Conservation (phyloP, 441 rosid species). For the Erodium moschatum region DNA sequence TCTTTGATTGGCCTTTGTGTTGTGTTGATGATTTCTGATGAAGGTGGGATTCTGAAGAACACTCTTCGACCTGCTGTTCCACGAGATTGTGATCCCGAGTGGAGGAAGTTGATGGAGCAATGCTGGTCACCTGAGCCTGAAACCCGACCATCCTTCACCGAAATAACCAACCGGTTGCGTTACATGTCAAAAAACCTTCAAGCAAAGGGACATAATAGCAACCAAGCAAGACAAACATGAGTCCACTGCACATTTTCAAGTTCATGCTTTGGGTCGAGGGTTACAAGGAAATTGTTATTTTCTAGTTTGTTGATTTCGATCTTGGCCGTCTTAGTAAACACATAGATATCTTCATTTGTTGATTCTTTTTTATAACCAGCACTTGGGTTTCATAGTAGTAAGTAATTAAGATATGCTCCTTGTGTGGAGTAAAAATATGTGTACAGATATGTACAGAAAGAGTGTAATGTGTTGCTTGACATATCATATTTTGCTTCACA, state of each 20-base stretch:
- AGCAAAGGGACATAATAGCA: too few relatives aligned
- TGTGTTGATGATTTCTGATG: not conserved
- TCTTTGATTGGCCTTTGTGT: slow-evolving; percentile 1
- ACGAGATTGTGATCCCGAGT: slow-evolving; percentile 43
- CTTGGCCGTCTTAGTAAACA: too few relatives aligned
- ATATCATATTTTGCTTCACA: not conserved
- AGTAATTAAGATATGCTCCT: not conserved
- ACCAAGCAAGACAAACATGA: too few relatives aligned
- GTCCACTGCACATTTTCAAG: slow-evolving; percentile 2
- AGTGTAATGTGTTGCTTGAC: not conserved
- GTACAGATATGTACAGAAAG: not conserved
- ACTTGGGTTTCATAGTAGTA: not conserved
- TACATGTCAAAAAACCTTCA: slow-evolving; percentile 34
- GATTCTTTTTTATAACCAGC: slow-evolving; percentile 21
- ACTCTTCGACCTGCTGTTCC: slow-evolving; percentile 63
- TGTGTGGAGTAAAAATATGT: not conserved
- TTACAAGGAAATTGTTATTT: not conserved
- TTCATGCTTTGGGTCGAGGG: not conserved
- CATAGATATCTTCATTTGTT: slow-evolving; percentile 20
- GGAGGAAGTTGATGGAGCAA: slow-evolving; percentile 66
- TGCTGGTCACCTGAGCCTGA: slow-evolving; percentile 66
- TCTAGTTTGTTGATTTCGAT: slow-evolving; percentile 7
- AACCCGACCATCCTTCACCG: slow-evolving; percentile 62
- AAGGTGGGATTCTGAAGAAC: slow-evolving; percentile 76
- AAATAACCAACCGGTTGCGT: slow-evolving; percentile 46